These are phyloP conservation scores for Porphyrellus sp. DNA, from an alignment of 1,284 basidiomycete species.

Conservation along the genomic window DNA sequence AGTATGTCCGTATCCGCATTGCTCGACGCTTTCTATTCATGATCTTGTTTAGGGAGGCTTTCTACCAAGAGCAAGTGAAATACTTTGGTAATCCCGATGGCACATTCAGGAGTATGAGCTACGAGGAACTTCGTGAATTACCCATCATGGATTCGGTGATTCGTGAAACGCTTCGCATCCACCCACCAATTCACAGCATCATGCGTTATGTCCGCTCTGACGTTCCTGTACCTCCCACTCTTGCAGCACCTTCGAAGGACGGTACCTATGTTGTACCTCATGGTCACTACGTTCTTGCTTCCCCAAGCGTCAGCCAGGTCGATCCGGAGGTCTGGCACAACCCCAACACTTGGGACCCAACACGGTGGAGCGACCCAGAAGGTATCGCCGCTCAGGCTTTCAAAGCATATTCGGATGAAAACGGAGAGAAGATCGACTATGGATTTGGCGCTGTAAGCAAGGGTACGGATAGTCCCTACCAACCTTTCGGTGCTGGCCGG, in stretches of 20 bases:
- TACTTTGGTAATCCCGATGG: slow-evolving; percentile 82
- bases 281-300: slow-evolving; percentile 89
- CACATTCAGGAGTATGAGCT: slow-evolving; percentile 76
- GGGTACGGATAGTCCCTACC: slow-evolving; percentile 87
- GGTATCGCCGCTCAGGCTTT: slow-evolving; percentile 76
- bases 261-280: slow-evolving; percentile 84
- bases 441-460: slow-evolving; percentile 94
- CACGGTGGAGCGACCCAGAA: slow-evolving; percentile 80
- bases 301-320: slow-evolving; percentile 84
- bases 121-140: slow-evolving; percentile 82
- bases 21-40: neutral
- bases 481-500: slow-evolving; percentile 95
- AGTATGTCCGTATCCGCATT: slow-evolving; percentile 47
- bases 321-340: slow-evolving; percentile 86
- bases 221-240: slow-evolving; percentile 78
- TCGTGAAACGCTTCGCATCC: slow-evolving; percentile 88
- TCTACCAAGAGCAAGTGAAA: slow-evolving; percentile 89
- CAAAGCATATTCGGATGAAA: slow-evolving; percentile 68
- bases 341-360: slow-evolving; percentile 72
- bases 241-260: slow-evolving; percentile 75
- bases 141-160: slow-evolving; percentile 88
- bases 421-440: slow-evolving; percentile 89
- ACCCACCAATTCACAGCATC: slow-evolving; percentile 91
- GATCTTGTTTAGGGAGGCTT: slow-evolving; percentile 51
- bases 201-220: slow-evolving; percentile 88